phyloP scores from a whole-genome alignment of 805 yeast species.

The Cyberlindnera subsufficiens region DNA sequence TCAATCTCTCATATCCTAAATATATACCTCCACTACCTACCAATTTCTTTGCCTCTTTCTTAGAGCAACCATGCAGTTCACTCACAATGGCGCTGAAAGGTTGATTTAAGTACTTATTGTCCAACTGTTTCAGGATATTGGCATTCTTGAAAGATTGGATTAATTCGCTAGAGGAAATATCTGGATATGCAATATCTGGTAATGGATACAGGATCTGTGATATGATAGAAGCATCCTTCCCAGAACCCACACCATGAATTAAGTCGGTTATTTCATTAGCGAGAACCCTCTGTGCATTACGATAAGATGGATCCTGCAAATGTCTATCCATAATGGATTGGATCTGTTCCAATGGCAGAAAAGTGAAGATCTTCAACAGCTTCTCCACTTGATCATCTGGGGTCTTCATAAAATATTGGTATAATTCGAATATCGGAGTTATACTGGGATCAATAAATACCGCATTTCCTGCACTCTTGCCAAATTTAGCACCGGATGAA shows the following conservation, averaged over 20 bases:
- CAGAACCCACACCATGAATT: slow-evolving; percentile 77
- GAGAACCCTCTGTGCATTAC: slow-evolving; percentile 69
- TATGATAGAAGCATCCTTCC: slow-evolving; percentile 59
- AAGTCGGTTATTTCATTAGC: slow-evolving; percentile 85
- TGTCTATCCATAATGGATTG: slow-evolving; percentile 49
- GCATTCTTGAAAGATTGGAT: slow-evolving; percentile 53
- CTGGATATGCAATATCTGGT: slow-evolving; percentile 42
- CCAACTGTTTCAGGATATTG: slow-evolving; percentile 39
- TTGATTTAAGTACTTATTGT: slow-evolving; percentile 30
- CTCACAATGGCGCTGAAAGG: slow-evolving; percentile 51
- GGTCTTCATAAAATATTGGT: slow-evolving; percentile 77
- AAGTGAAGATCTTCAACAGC: slow-evolving; percentile 71
- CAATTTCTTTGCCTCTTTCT: slow-evolving; percentile 54
- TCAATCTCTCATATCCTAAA: slow-evolving; percentile 52
- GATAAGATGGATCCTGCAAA: slow-evolving; percentile 46
- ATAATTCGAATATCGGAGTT: slow-evolving; percentile 76
- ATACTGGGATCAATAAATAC: slow-evolving; percentile 72
- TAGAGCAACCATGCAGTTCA: slow-evolving; percentile 40
- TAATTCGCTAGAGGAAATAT: slow-evolving; percentile 43
- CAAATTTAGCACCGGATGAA: slow-evolving; percentile 87
- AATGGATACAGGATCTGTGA: slow-evolving; percentile 64
- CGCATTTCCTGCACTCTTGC: slow-evolving; percentile 96
- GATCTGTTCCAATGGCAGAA: slow-evolving; percentile 62
- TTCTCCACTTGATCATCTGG: slow-evolving; percentile 70
- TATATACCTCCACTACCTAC: slow-evolving; percentile 71